These are phyloP conservation scores for Guyanaporus albipodus DNA, from an alignment of 768 basidiomycete species.

Conservation along the genomic window DNA sequence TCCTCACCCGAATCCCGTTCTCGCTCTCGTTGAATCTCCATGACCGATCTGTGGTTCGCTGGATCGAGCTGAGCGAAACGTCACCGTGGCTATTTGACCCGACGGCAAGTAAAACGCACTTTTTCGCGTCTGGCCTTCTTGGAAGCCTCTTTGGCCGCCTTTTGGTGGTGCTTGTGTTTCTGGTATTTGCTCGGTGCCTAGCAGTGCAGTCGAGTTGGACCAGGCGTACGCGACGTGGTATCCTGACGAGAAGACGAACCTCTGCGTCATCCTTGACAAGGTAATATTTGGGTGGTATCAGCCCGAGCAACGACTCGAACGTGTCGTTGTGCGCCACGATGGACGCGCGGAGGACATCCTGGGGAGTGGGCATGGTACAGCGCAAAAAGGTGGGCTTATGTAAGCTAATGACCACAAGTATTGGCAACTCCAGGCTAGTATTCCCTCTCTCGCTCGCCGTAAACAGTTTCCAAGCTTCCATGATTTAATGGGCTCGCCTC, in stretches of 20 bases:
- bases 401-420: not conserved
- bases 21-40: slow-evolving; percentile 77
- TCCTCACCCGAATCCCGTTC: slow-evolving; percentile 27
- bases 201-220: not conserved
- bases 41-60: slow-evolving; percentile 72
- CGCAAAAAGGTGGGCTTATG: not conserved
- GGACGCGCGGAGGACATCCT: slow-evolving; percentile 49
- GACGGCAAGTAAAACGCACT: slow-evolving; percentile 36
- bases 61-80: slow-evolving; percentile 75
- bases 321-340: slow-evolving; percentile 82
- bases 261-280: slow-evolving; percentile 36
- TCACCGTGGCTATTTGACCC: too few relatives aligned
- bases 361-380: slow-evolving; percentile 51
- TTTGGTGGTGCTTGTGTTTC: slow-evolving; percentile 84
- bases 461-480: too few relatives aligned
- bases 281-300: slow-evolving; percentile 92
- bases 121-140: slow-evolving; percentile 88
- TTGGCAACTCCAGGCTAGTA: too few relatives aligned
- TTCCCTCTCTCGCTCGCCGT: too few relatives aligned
- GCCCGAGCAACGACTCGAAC: slow-evolving; percentile 76
- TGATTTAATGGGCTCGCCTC: too few relatives aligned
- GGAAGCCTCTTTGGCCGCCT: slow-evolving; percentile 78
- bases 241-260: too few relatives aligned
- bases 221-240: slow-evolving; percentile 10
- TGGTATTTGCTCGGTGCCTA: slow-evolving; percentile 63